Evolutionary conservation across 257 asterid genomes (phyloP).

Genomic region (Fraxinus anomala): DNA sequence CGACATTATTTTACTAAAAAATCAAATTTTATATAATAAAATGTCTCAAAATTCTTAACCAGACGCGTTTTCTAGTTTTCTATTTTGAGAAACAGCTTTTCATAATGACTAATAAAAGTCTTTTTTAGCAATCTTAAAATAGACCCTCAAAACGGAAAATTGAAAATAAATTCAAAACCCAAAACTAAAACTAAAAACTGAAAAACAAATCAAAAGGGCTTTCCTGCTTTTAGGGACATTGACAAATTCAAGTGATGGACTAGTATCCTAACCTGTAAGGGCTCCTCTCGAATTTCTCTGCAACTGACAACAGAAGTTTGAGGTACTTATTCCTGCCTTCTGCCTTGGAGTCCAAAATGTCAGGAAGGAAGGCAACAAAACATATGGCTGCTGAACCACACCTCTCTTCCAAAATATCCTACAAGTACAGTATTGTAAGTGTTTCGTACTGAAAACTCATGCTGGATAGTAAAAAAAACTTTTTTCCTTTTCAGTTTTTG

Average conservation of each 20-base stretch:
- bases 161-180: too few relatives aligned
- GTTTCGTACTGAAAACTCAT: background rate
- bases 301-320: constrained; percentile 66
- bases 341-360: constrained; percentile 92
- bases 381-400: constrained; percentile 92
- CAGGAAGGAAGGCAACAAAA: constrained; percentile 88
- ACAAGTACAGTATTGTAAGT: constrained; percentile 18
- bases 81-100: too few relatives aligned
- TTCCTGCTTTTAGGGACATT: constrained; percentile 12
- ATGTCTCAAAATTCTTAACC: too few relatives aligned
- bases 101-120: too few relatives aligned
- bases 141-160: too few relatives aligned
- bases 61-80: too few relatives aligned
- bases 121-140: too few relatives aligned
- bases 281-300: constrained; percentile 78
- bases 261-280: constrained; percentile 73
- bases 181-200: too few relatives aligned
- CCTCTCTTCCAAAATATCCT: constrained; percentile 90
- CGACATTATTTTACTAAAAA: too few relatives aligned
- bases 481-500: background rate
- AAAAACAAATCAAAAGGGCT: too few relatives aligned
- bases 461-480: background rate
- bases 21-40: too few relatives aligned
- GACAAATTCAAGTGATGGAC: constrained; percentile 6
- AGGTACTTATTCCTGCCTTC: constrained; percentile 87